These are phyloP conservation scores for Phialophora expanda DNA, from an alignment of 2,329 filamentous ascomycete species.

Conservation along the genomic window DNA sequence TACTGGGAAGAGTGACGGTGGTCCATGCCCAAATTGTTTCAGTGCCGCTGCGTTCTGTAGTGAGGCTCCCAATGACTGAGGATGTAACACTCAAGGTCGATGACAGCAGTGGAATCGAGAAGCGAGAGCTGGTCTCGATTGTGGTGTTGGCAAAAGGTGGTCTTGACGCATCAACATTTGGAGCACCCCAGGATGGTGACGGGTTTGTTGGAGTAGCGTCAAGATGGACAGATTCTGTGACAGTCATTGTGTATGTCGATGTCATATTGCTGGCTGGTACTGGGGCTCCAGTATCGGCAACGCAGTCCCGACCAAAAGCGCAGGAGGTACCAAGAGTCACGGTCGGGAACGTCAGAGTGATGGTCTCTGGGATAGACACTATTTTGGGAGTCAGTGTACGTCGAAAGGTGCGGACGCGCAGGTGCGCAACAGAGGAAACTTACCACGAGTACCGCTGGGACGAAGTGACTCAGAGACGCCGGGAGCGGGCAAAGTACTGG, in stretches of 20 bases:
- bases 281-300: background rate
- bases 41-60: slow-evolving; percentile 1
- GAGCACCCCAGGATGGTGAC: background rate
- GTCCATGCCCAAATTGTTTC: background rate
- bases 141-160: slow-evolving; percentile 9
- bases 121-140: slow-evolving; percentile 8
- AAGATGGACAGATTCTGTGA: slow-evolving; percentile 1
- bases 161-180: background rate
- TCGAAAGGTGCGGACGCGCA: background rate
- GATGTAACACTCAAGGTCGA: slow-evolving; percentile 2
- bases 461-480: background rate
- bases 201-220: background rate
- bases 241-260: background rate
- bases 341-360: slow-evolving; percentile 11
- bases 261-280: slow-evolving; percentile 10
- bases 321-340: slow-evolving; percentile 2
- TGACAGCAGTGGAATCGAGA: background rate
- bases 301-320: background rate
- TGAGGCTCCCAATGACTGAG: slow-evolving; percentile 7
- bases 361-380: slow-evolving; percentile 9
- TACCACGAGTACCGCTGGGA: background rate
- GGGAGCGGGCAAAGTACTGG: slow-evolving; percentile 3
- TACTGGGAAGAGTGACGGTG: background rate
- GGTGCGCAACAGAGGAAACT: background rate
- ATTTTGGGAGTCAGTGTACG: background rate